Base-by-base conservation (phyloP, 2,329 filamentous ascomycete species). In the Fusarium devonianum region DNA sequence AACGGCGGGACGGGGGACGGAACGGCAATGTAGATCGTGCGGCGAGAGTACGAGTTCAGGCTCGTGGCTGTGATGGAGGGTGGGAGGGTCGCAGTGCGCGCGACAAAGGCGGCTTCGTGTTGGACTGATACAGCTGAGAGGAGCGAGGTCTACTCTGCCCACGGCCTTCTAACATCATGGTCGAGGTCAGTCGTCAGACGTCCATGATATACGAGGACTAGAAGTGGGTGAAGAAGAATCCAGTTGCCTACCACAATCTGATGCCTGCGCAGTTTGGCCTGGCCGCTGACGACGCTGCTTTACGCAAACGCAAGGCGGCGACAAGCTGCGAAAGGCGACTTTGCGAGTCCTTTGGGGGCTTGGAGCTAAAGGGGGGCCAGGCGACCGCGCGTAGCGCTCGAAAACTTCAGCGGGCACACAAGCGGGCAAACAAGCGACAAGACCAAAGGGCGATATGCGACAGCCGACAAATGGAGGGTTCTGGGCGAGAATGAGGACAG, bases 381-480 rank as follows among this genome's bases (percentile, higher is more conserved):
- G 50, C 58, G 59, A 63, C 69, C 67, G 67, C 66, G 67, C 60
- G 64, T 71, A 58, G 63, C 68, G 67, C 67, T 62, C 40, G 49
- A 57, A 64, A 66, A 63, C 63, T 56, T 47, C 28, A 47, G 48
- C 45, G 46, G 42, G 42, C 26, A 18, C 18, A 21, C 11, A 16
- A 25, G 48, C 53, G 53, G 43, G 44, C 26, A 23, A 46, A 18
- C 19, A 37, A 36, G 49, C 41, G 48, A 53, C 35, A 49, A 53
- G 26, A 39, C 30, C 39, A 49, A 46, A 29, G 37, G 25, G 34
- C 45, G 37, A 44, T 32, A 40, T 42, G 58, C 41, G 33, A 56
- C 46, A 47, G 40, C 36, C 41, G 29, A 40, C 42, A 36, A 42
- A 44, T 30, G 34, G 53, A 52, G 42, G 41, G 19, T 49, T 52